Conservation (phyloP, 2,329 filamentous ascomycete species). For the Xylaria hypoxylon region DNA sequence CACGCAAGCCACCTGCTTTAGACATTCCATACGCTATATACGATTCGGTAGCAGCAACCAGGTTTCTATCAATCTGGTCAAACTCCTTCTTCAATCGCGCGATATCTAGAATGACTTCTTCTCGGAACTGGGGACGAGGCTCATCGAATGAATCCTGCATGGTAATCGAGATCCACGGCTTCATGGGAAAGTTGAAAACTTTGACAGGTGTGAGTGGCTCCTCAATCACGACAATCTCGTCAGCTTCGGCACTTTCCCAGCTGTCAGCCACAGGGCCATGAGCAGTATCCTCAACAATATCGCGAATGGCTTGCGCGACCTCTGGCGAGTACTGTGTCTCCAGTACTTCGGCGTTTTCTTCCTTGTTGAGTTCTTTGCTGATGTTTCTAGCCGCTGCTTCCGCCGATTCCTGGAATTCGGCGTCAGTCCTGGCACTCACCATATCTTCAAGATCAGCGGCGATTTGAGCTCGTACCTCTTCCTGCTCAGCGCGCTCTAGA, state of each 20-base stretch:
- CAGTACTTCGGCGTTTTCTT: slow-evolving; percentile 64
- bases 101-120: slow-evolving; percentile 89
- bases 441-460: slow-evolving; percentile 62
- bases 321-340: slow-evolving; percentile 65
- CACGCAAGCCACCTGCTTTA: slow-evolving; percentile 90
- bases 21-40: slow-evolving; percentile 96
- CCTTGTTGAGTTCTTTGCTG: slow-evolving; percentile 66
- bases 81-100: slow-evolving; percentile 97
- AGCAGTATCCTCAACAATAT: slow-evolving; percentile 67
- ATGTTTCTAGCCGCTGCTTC: slow-evolving; percentile 61
- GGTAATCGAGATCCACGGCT: slow-evolving; percentile 91
- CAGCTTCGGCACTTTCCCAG: slow-evolving; percentile 89
- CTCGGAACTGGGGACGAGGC: slow-evolving; percentile 73
- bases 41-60: slow-evolving; percentile 87
- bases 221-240: slow-evolving; percentile 73
- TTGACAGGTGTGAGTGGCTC: slow-evolving; percentile 75
- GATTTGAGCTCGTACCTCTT: slow-evolving; percentile 62
- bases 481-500: slow-evolving; percentile 66
- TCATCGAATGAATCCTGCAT: slow-evolving; percentile 69
- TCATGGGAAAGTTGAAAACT: slow-evolving; percentile 97
- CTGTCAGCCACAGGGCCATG: slow-evolving; percentile 79
- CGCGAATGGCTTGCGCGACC: slow-evolving; percentile 61
- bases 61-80: slow-evolving; percentile 93
- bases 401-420: slow-evolving; percentile 65
- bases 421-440: slow-evolving; percentile 63